These are phyloP conservation scores for Septoria linicola DNA, from an alignment of 2,329 filamentous ascomycete genomes.

Conservation along the genomic window DNA sequence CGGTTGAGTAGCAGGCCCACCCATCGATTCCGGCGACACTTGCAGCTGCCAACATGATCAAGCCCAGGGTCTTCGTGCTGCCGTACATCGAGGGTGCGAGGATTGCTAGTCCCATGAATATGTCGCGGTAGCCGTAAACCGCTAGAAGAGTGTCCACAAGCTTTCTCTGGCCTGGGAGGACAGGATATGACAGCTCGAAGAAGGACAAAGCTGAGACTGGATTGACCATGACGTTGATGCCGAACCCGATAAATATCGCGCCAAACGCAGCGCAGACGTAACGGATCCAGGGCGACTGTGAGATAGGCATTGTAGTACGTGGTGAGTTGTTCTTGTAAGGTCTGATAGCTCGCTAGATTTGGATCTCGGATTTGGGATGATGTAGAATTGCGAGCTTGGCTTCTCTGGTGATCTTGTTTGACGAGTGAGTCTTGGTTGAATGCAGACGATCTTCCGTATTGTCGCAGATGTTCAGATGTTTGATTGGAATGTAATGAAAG, in stretches of 20 bases:
- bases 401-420: background rate
- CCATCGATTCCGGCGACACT: slow-evolving; percentile 4
- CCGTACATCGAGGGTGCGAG: slow-evolving; percentile 4
- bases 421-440: background rate
- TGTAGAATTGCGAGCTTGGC: background rate
- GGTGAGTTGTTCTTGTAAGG: background rate
- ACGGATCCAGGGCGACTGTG: slow-evolving; percentile 8
- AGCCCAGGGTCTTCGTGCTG: slow-evolving; percentile 3
- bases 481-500: too few species aligned
- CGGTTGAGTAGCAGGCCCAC: slow-evolving; percentile 2
- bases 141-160: slow-evolving; percentile 7
- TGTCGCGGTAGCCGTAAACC: slow-evolving; percentile 6
- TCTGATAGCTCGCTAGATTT: background rate
- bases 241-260: slow-evolving; percentile 14
- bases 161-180: slow-evolving; percentile 3
- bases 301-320: slow-evolving; percentile 1
- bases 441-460: background rate
- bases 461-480: too few species aligned
- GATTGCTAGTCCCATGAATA: slow-evolving; percentile 8
- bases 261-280: slow-evolving; percentile 3
- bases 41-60: slow-evolving; percentile 8
- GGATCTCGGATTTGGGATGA: background rate
- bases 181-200: slow-evolving; percentile 8
- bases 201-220: slow-evolving; percentile 9
- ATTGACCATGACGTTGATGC: slow-evolving; percentile 3